Percentiles rank a stretch among this genome's conserved stretches.
These are phyloP conservation scores for Aspergillus alliaceus DNA, from an alignment of 2,329 filamentous ascomycete species.

Conservation along the genomic window DNA sequence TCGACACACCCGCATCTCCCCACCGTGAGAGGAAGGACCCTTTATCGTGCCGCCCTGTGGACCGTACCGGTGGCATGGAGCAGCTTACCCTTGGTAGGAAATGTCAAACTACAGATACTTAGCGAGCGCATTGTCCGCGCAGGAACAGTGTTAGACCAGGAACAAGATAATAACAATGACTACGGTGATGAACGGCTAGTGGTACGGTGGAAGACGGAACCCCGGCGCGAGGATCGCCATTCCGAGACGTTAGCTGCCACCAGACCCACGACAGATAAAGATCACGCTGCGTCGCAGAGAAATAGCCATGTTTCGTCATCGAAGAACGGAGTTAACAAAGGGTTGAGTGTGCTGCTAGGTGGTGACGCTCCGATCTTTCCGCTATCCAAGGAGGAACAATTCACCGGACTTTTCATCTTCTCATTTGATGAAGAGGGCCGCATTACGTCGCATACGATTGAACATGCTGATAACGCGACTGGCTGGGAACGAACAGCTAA, in stretches of 20 bases:
- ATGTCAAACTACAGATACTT: conserved; percentile 82
- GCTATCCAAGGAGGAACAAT: conserved; percentile 67
- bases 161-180: conserved; percentile 31
- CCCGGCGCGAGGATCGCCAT: conserved; percentile 30
- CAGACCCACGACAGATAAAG: background rate
- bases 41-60: conserved; percentile 92
- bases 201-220: conserved; percentile 79
- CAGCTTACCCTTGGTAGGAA: conserved; percentile 83
- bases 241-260: conserved; percentile 9
- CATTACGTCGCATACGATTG: conserved; percentile 85
- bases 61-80: conserved; percentile 97
- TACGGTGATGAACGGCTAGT: conserved; percentile 72
- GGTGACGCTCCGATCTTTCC: conserved; percentile 53
- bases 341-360: conserved; percentile 50
- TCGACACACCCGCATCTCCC: conserved; percentile 69
- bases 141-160: conserved; percentile 37
- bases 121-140: conserved; percentile 83
- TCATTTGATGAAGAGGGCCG: conserved; percentile 88
- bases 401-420: conserved; percentile 90
- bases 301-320: conserved; percentile 23
- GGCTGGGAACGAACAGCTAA: conserved; percentile 82
- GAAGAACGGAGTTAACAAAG: conserved; percentile 37
- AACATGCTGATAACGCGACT: conserved; percentile 81
- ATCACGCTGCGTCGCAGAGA: background rate
- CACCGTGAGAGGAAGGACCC: conserved; percentile 83